Percentiles rank a stretch among this genome's conserved stretches.
phyloP scores from a whole-genome alignment of 345 rosid genomes.

The Aquilaria yunnanensis region DNA sequence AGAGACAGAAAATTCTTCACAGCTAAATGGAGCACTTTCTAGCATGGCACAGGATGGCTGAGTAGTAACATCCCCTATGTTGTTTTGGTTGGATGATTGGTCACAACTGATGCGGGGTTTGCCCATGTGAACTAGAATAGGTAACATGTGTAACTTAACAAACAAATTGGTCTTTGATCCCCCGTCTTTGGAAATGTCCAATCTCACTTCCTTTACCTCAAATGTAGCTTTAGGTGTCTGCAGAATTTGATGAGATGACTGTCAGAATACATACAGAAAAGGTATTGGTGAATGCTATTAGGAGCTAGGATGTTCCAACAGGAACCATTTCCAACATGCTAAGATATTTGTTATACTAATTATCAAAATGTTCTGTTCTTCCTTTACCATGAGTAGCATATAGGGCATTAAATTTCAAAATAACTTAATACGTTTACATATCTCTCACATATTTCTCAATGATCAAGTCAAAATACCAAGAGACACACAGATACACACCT shows the following conservation, averaged over 20 bases:
- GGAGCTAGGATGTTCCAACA: neutral
- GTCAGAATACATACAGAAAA: slow-evolving; percentile 8
- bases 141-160: slow-evolving; percentile 66
- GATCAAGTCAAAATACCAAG: too few relatives aligned
- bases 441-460: too few relatives aligned
- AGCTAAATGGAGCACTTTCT: slow-evolving; percentile 65
- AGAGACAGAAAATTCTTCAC: slow-evolving; percentile 75
- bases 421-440: too few relatives aligned
- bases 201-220: slow-evolving; percentile 69
- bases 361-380: too few relatives aligned
- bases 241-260: slow-evolving; percentile 23
- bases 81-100: slow-evolving; percentile 36
- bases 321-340: too few relatives aligned
- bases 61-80: slow-evolving; percentile 29
- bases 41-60: slow-evolving; percentile 36
- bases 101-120: slow-evolving; percentile 57
- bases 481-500: too few relatives aligned
- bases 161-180: slow-evolving; percentile 61
- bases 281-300: neutral
- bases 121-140: slow-evolving; percentile 54
- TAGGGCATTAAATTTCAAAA: too few relatives aligned
- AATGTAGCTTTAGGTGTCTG: slow-evolving; percentile 61
- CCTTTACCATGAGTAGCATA: too few relatives aligned
- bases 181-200: slow-evolving; percentile 78
- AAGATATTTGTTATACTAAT: too few relatives aligned